Evolutionary conservation across 1,284 basidiomycete species (phyloP), one percentile per base, ranked within the genome.

Genomic region (Cystobasidium slooffiae): DNA sequence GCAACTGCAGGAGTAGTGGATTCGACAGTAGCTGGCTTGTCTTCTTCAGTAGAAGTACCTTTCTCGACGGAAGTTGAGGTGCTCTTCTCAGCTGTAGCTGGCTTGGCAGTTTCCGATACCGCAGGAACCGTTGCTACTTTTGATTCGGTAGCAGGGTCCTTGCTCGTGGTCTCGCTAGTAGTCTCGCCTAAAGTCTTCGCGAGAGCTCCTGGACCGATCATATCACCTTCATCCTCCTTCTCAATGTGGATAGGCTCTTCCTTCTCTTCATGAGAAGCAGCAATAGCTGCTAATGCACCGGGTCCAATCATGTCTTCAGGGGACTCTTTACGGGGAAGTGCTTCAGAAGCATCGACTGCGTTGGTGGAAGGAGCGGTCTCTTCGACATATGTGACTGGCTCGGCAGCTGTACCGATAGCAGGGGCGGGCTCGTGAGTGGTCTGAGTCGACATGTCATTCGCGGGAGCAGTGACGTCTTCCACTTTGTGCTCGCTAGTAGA

Each of bases 401-500:
- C 61, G 10, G 58, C 41, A 41, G 59, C 69, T 3, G 58, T 37
- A 16, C 47, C 69, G 41, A 58, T 37, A n/a, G 66, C 46, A 53
- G 44, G 39, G 12, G 61, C 59, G 9, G 46, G 46, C 37, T 63
- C 69, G 62, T 52, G 56, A 9, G 39, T 41, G 31, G 56, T 59
- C 18, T 59, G 56, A 7, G 56, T 59, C 6, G 56, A 41, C 39
- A 41, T 39, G 8, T 59, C 56, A 43, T 14, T 59, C 6, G n/a
- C 16, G 39, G 37, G 37, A 41, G 56, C 56, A 7, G 31, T 31
- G 31, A 43, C 56, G 43, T 59, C 56, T 59, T 59, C 56, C 6
- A 59, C 39, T 39, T 59, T 59, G 56, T 59, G 56, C 16, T 59
- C 49, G 62, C 46, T 64, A 49, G 44, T 49, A 10, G 62, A 49